phyloP scores from a whole-genome alignment of 768 basidiomycete genomes.

The Candolleomyces aberdarensis region DNA sequence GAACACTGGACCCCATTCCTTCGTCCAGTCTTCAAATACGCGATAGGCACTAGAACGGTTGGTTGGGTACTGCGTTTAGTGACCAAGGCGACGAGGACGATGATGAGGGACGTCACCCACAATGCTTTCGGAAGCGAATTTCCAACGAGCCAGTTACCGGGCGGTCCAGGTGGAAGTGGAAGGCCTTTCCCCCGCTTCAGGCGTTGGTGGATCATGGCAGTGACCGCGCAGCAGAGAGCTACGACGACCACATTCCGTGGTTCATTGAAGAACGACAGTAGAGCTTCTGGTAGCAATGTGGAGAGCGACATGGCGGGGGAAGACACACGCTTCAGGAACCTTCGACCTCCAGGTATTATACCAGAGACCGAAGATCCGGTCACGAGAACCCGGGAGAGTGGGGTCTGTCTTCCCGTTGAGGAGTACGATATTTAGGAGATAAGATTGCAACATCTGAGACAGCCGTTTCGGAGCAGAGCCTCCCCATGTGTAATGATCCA shows the following conservation, averaged over 20 bases:
- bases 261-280: slow-evolving; percentile 1
- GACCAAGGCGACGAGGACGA: background rate
- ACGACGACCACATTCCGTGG: slow-evolving; percentile 28
- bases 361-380: too few relatives aligned
- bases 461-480: too few relatives aligned
- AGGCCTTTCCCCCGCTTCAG: slow-evolving; percentile 16
- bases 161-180: slow-evolving; percentile 43
- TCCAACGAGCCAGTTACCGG: slow-evolving; percentile 38
- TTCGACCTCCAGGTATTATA: too few relatives aligned
- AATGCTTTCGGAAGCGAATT: slow-evolving; percentile 38
- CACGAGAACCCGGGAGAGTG: too few relatives aligned
- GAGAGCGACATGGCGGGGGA: background rate
- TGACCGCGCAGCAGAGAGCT: slow-evolving; percentile 25
- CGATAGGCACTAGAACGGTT: slow-evolving; percentile 36
- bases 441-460: too few relatives aligned
- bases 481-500: too few relatives aligned
- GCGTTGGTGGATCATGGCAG: slow-evolving; percentile 27
- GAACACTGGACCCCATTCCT: slow-evolving; percentile 60
- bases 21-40: slow-evolving; percentile 56
- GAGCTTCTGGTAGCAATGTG: background rate
- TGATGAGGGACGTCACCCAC: slow-evolving; percentile 22
- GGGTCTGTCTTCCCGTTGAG: too few relatives aligned
- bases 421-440: too few relatives aligned
- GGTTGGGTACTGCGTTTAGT: background rate
- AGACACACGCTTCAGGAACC: background rate